phyloP scores from a whole-genome alignment of 768 basidiomycete species.

The Mycena albidolilacea region DNA sequence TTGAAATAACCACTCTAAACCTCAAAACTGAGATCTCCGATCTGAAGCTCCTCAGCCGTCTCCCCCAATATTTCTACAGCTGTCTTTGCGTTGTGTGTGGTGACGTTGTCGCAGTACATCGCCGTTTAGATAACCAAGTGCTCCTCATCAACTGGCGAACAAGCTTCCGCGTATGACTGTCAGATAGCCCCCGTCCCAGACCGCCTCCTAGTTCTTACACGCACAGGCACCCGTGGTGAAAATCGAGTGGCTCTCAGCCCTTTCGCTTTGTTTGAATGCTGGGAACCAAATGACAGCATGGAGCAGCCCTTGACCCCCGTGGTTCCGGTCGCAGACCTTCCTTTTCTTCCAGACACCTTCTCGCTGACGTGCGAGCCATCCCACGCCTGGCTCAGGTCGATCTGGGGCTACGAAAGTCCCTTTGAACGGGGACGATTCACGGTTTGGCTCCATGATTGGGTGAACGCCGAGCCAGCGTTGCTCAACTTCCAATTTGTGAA shows the following conservation, averaged over 20 bases:
- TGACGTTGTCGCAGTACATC: not conserved
- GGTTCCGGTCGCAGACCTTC: not conserved
- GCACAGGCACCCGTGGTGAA: not conserved
- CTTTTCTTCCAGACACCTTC: not conserved
- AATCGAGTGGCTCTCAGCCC: not conserved
- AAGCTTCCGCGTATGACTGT: not conserved
- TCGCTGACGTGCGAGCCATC: not conserved
- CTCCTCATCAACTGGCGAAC: slow-evolving; percentile 23
- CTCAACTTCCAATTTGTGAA: not conserved
- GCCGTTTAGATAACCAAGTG: not conserved
- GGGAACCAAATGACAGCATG: not conserved
- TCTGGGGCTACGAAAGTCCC: slow-evolving; percentile 14
- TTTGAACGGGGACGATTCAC: not conserved
- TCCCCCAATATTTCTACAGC: not conserved
- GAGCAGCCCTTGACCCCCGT: not conserved
- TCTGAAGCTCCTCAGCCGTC: not conserved
- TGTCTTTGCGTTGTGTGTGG: not conserved
- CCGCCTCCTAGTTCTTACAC: not conserved
- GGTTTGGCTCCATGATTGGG: not conserved
- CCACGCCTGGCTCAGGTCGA: not conserved
- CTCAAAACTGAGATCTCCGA: not conserved
- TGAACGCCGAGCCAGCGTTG: not conserved
- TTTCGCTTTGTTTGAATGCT: not conserved
- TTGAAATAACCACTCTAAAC: slow-evolving; percentile 13
- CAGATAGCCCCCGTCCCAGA: slow-evolving; percentile 2